A percentile compares a stretch with the other conserved stretches of the same genome.
Evolutionary conservation across 2,329 filamentous ascomycete species (phyloP).

Genomic region (Aspergillaceae sp.): DNA sequence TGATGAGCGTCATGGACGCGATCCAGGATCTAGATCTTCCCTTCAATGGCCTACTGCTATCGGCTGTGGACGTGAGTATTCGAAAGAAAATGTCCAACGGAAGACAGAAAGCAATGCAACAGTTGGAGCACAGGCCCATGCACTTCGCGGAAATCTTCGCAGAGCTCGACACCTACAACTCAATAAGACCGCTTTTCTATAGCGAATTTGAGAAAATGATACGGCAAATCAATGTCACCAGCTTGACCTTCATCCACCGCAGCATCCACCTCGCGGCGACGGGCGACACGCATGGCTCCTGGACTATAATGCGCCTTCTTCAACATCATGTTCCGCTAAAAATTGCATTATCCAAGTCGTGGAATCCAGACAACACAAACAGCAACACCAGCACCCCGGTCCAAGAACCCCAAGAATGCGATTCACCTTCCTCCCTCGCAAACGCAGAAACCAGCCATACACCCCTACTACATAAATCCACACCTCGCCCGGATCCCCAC

Average conservation of each 20-base stretch:
- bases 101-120: slow-evolving; percentile 16
- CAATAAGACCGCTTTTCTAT: slow-evolving; percentile 18
- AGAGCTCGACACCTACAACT: slow-evolving; percentile 18
- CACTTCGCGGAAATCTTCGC: slow-evolving; percentile 22
- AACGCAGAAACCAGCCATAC: slow-evolving; percentile 14
- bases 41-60: slow-evolving; percentile 20
- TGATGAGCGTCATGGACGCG: slow-evolving; percentile 19
- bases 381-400: too few species aligned
- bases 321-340: slow-evolving; percentile 31
- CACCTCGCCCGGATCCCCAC: slow-evolving; percentile 22
- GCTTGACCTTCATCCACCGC: slow-evolving; percentile 21
- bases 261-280: slow-evolving; percentile 23
- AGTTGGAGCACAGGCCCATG: slow-evolving; percentile 18
- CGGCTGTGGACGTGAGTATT: slow-evolving; percentile 19
- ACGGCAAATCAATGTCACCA: slow-evolving; percentile 26
- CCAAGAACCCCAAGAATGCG: neutral
- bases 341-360: slow-evolving; percentile 27
- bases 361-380: neutral
- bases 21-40: slow-evolving; percentile 24
- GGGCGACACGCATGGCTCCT: slow-evolving; percentile 18
- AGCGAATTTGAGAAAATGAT: slow-evolving; percentile 23
- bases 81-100: slow-evolving; percentile 15
- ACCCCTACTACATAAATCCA: neutral
- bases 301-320: slow-evolving; percentile 26
- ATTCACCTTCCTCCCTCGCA: slow-evolving; percentile 3